Evolutionary conservation across 2,329 filamentous ascomycete species (phyloP), one percentile per base, ranked within the genome.

Genomic region (Verticillium nonalfalfae): DNA sequence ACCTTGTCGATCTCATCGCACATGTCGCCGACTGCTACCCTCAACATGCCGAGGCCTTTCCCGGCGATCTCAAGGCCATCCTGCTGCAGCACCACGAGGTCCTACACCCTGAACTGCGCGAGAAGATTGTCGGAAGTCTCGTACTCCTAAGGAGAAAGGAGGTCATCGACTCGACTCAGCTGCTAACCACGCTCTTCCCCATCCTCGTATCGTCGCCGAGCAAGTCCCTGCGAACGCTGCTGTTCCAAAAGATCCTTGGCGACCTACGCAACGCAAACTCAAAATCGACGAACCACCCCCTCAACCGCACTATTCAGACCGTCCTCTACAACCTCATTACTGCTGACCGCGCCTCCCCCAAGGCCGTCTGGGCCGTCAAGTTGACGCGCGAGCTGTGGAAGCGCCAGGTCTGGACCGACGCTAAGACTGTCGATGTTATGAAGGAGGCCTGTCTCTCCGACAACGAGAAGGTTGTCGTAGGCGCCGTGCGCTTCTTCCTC

Each of bases 351-450:
- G 82, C 90, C 9, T 96, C 93, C 0, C 83, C 91, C 1, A 95
- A 96, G 70, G 92, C 90, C 4, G 82, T 99, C 58, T 99, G 95
- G 95, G 93, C 95, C 3, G 92, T 97, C 64, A 97, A 97, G 75
- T 85, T 99, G 66, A 96, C 93, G 4, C 85, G 94, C 64, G 95
- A 99, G 78, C 80, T 99, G 71, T 99, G 95, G 95, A 96, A 93
- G 76, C 85, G 94, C 56, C 93, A 97, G 69, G 88, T 98, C 65
- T 99, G 95, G 95, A 92, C 90, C 10, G 95, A 99, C 70, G 86
- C 93, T 1, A 95, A 93, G 73, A 88, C 94, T 0, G 95, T 98
- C n/a, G 93, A 97, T 70, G 91, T 98, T 66, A 98, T 99, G 93
- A 96, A 96, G 76, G 90, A 97, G 76, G 93, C 94, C 0, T 88